phyloP scores from a whole-genome alignment of 2,329 filamentous ascomycete genomes.

The Xylariaceae sp. region DNA sequence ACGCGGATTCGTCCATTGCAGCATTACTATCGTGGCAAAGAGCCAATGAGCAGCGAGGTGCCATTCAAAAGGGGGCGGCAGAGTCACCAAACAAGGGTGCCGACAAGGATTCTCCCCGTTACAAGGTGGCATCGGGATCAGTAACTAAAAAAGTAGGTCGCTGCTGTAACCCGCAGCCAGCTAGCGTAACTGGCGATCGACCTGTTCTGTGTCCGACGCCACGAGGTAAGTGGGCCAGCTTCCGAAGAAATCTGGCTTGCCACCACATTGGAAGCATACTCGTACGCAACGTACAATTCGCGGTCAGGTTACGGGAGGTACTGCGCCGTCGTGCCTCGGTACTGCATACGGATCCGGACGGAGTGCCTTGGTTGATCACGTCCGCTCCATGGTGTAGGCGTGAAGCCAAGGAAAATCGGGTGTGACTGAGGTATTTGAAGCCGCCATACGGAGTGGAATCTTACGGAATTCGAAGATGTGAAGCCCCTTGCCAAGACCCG shows the following conservation, averaged over 20 bases:
- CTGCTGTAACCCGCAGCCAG: too few relatives aligned
- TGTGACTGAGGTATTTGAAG: too few relatives aligned
- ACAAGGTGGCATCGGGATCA: slow-evolving; percentile 13
- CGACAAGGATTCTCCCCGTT: slow-evolving; percentile 12
- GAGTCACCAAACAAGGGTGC: slow-evolving; percentile 1
- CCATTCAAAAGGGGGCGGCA: slow-evolving; percentile 12
- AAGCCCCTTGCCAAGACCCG: too few relatives aligned
- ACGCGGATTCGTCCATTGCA: slow-evolving; percentile 29
- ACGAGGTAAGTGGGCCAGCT: background rate
- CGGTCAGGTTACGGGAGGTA: background rate
- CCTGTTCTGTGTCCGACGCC: background rate
- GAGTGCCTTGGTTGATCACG: background rate
- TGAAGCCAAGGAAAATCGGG: too few relatives aligned
- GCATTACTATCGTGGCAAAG: slow-evolving; percentile 18
- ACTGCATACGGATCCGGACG: background rate
- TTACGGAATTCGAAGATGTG: too few relatives aligned
- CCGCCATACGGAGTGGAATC: too few relatives aligned
- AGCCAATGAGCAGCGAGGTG: slow-evolving; percentile 26
- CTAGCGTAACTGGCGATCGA: background rate
- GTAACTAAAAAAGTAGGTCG: too few relatives aligned
- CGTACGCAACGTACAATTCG: background rate
- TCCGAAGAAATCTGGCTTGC: background rate
- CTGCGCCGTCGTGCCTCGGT: background rate
- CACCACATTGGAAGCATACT: background rate
- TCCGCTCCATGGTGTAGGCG: too few relatives aligned